Base-by-base conservation (phyloP, 345 rosid genomes). In the Salix dunnii region DNA sequence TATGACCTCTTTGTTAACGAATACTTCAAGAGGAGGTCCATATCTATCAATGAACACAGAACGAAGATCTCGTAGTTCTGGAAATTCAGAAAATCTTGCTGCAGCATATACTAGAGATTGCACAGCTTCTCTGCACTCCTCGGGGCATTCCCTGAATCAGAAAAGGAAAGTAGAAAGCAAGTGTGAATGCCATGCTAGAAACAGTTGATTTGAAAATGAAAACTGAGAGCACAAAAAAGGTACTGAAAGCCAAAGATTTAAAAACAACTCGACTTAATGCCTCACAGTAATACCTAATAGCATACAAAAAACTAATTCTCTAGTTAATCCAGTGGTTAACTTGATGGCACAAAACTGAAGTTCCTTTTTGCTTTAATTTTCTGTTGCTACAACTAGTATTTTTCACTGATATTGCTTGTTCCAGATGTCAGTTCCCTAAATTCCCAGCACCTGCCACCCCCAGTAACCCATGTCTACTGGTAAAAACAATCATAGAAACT, bases 71-170 rank as follows among this genome's bases (percentile, higher is more conserved):
- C 94, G 91, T 16, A 91, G 85, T 81, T 93, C 98, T 0, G 96
- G 98, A 76, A 91, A 84, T 80, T 91, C 92, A 61, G 95, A 84
- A 81, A 93, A 85, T 85, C 97, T 87, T 61, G 99, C 97, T 14
- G 99, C 96, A n/a, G 97, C 96, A 48, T 90, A 88, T 48, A 87
- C 79, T 67, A 96, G 85, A 67, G 97, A 90, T 17, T 92, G 79
- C 25, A 88, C 82, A 65, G 97, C 94, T 82, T 90, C 95, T 77
- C 74, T 83, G 83, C 99, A 93, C 68, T 90, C 98, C 58, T 85
- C 90, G 36, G 97, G 99, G 65, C 97, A 93, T 76, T 90, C 95
- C 74, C 97, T 94, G 83, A n/a, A 66, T 53, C 71, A 64, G 3
- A 61, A 74, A 27, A 68, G 60, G 48, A 71, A 42, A 12, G 49